Percentiles rank a stretch among this genome's conserved stretches.
Conservation (phyloP, 805 yeast species). For the Candida verbasci region DNA sequence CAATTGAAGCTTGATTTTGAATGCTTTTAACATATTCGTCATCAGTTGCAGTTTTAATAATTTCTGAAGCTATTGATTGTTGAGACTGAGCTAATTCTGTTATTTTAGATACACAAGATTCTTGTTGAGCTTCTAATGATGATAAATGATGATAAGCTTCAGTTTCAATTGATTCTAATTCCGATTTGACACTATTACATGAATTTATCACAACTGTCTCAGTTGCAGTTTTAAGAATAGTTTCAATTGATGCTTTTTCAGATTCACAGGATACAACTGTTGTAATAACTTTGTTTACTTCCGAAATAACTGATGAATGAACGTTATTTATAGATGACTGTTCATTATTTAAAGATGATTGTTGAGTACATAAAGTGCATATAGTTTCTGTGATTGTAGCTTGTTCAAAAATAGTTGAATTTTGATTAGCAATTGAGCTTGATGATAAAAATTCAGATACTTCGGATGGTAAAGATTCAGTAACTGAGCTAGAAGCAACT, state of each 20-base stretch:
- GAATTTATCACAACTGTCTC: conserved; percentile 5
- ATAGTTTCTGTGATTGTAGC: conserved; percentile 4
- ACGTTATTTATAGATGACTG: conserved; percentile 3
- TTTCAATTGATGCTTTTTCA: conserved; percentile 6
- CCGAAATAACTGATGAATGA: conserved; percentile 4
- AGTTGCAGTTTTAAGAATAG: conserved; percentile 3
- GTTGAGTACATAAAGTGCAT: conserved; percentile 2
- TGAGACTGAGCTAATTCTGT: conserved; percentile 1
- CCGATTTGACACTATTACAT: conserved; percentile 4
- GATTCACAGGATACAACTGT: conserved; percentile 9
- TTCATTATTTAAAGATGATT: conserved; percentile 3
- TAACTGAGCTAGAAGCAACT: conserved; percentile 3
- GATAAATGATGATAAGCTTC: conserved; percentile 5
- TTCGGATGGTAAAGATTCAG: too few relatives aligned
- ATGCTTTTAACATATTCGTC: not conserved
- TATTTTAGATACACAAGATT: conserved; percentile 2
- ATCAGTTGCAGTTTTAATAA: not conserved
- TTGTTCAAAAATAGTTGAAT: not conserved
- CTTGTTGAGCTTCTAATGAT: conserved; percentile 1
- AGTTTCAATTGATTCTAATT: conserved; percentile 5
- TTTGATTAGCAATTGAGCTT: too few relatives aligned
- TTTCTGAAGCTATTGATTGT: conserved; percentile 6
- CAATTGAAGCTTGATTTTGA: conserved; percentile 3
- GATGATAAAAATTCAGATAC: too few relatives aligned
- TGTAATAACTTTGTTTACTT: conserved; percentile 3